Percentiles rank a stretch among this genome's conserved stretches.
These are phyloP conservation scores for Macrolepiota fuliginosa DNA, from an alignment of 768 basidiomycete species.

Conservation along the genomic window DNA sequence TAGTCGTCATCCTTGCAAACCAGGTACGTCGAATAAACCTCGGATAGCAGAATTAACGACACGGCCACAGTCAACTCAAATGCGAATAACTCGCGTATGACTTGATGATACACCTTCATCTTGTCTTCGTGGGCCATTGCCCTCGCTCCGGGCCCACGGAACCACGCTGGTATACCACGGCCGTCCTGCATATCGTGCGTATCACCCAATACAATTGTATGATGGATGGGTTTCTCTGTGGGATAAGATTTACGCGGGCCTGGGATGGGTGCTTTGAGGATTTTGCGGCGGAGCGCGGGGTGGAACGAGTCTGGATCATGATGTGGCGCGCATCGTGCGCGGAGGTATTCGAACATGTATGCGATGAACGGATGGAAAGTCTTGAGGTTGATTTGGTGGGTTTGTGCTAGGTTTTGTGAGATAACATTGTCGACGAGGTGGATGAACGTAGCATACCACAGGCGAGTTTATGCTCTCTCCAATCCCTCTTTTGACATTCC, in stretches of 20 bases:
- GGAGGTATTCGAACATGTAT: slow-evolving; percentile 21
- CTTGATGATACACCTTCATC: slow-evolving; percentile 20
- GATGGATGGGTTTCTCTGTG: slow-evolving; percentile 21
- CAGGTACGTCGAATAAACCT: slow-evolving; percentile 38
- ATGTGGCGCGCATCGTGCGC: slow-evolving; percentile 9
- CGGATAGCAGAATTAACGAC: slow-evolving; percentile 31
- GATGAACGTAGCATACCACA: neutral
- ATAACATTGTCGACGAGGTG: neutral
- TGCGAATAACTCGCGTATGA: slow-evolving; percentile 31
- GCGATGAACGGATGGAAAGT: slow-evolving; percentile 32
- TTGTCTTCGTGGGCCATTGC: slow-evolving; percentile 21
- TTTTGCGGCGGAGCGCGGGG: slow-evolving; percentile 14
- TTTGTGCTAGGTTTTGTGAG: slow-evolving; percentile 24
- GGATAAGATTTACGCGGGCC: slow-evolving; percentile 6
- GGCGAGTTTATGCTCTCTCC: slow-evolving; percentile 10
- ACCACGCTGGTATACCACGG: neutral
- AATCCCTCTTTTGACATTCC: slow-evolving; percentile 14
- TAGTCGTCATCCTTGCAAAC: neutral
- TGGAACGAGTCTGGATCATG: slow-evolving; percentile 9
- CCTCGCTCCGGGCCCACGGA: neutral
- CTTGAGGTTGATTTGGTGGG: slow-evolving; percentile 31
- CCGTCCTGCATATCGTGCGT: neutral
- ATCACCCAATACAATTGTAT: neutral
- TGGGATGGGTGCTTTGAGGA: slow-evolving; percentile 12
- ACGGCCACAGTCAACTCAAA: slow-evolving; percentile 31